Conservation (phyloP, 2,329 filamentous ascomycete genomes). For the Phaeosphaeriaceae sp. region DNA sequence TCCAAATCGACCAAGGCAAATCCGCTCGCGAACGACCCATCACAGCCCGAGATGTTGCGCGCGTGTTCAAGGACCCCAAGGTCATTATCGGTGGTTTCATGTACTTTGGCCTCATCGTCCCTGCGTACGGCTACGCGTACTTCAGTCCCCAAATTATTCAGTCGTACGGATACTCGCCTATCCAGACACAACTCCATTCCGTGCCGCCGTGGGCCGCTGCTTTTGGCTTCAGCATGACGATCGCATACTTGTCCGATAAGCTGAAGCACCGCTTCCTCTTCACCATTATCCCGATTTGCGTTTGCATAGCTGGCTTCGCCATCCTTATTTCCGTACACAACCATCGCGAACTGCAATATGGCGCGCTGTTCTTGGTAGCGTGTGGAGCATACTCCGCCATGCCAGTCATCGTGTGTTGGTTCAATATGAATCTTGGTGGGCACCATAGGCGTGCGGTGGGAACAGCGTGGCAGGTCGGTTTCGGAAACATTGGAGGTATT, state of each 20-base stretch:
- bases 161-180: constrained; percentile 59
- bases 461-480: constrained; percentile 59
- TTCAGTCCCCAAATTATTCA: constrained; percentile 59
- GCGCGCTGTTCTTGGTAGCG: constrained; percentile 80
- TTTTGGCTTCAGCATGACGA: constrained; percentile 79
- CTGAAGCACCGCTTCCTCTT: constrained; percentile 78
- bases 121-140: constrained; percentile 55
- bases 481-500: constrained; percentile 61
- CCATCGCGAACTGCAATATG: constrained; percentile 74
- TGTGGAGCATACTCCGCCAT: constrained; percentile 83
- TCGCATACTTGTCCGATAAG: constrained; percentile 77
- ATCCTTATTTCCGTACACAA: constrained; percentile 77
- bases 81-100: constrained; percentile 59
- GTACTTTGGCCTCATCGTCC: constrained; percentile 57
- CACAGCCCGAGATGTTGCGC: constrained; percentile 51
- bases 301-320: constrained; percentile 77
- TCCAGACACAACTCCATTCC: constrained; percentile 62
- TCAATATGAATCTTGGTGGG: constrained; percentile 63
- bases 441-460: constrained; percentile 60
- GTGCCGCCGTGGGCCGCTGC: constrained; percentile 73
- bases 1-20: constrained; percentile 57
- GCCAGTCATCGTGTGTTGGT: constrained; percentile 75
- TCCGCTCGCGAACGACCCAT: constrained; percentile 56
- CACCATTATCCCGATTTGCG: constrained; percentile 70
- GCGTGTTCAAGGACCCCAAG: constrained; percentile 60